These are phyloP conservation scores for Cunninghamia lanceolata DNA, from an alignment of 75 land plant genomes.

Conservation along the genomic window DNA sequence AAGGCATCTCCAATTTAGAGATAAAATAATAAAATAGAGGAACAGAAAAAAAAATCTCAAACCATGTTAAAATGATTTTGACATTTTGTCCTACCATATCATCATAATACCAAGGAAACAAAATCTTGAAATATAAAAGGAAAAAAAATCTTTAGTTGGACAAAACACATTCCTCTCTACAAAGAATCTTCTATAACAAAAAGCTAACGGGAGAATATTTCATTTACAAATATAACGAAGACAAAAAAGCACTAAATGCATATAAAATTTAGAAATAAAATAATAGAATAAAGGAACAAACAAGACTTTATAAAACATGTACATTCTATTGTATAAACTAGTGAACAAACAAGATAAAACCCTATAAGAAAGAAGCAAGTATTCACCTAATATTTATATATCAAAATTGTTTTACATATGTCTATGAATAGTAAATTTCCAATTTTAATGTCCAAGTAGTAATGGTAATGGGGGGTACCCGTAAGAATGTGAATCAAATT, in stretches of 20 bases:
- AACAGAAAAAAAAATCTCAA: background rate
- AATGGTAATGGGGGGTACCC: no score
- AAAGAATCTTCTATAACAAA: background rate
- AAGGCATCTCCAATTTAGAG: background rate
- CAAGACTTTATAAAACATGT: background rate
- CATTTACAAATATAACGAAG: no score
- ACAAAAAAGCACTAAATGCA: no score
- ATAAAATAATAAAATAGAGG: background rate
- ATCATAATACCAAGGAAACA: background rate
- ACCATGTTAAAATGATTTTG: background rate
- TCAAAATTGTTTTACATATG: no score
- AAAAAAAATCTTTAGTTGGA: background rate
- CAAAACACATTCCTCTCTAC: background rate
- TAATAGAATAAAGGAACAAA: background rate
- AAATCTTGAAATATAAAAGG: background rate
- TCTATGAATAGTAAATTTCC: no score
- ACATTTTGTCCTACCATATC: background rate
- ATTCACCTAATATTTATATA: no score
- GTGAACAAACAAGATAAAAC: background rate
- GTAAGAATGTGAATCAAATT: no score
- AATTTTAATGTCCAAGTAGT: no score
- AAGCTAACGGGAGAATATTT: conserved; percentile 63
- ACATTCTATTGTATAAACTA: background rate
- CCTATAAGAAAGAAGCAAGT: no score
- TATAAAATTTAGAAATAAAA: background rate